These are phyloP conservation scores for Venturia pyrina DNA, from an alignment of 2,329 filamentous ascomycete genomes.

Conservation along the genomic window DNA sequence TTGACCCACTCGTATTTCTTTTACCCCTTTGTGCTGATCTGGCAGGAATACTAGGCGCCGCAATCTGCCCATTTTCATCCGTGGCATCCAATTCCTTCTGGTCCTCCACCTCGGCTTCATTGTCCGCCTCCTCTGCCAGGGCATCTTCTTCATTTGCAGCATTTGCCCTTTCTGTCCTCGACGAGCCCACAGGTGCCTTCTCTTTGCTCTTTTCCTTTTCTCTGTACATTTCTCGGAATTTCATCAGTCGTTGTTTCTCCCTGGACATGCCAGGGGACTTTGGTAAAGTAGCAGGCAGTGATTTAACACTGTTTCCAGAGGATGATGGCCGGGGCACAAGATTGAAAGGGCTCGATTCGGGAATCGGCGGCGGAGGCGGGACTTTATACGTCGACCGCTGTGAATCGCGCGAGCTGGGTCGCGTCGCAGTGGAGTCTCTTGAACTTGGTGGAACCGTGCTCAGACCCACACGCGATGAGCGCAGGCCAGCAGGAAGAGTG, in stretches of 20 bases:
- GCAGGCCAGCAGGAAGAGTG: constrained; percentile 66
- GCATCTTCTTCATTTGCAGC: background rate
- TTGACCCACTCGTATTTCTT: background rate
- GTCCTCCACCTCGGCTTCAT: background rate
- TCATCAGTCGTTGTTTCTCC: constrained; percentile 88
- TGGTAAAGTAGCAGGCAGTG: constrained; percentile 32
- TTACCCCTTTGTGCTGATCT: background rate
- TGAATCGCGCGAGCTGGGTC: constrained; percentile 12
- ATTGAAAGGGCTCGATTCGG: constrained; percentile 18
- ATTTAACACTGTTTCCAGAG: constrained; percentile 25
- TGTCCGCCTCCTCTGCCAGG: constrained; percentile 3
- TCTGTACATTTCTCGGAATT: constrained; percentile 82
- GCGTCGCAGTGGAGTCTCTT: background rate
- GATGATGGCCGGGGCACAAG: constrained; percentile 18
- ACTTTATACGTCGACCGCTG: constrained; percentile 22
- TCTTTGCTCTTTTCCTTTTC: constrained; percentile 34
- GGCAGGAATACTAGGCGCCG: background rate
- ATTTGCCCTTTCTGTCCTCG: background rate
- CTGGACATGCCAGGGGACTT: constrained; percentile 57
- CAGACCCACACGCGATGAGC: constrained; percentile 8
- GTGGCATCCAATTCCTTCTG: background rate
- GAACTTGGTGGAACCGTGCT: constrained; percentile 5
- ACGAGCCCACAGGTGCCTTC: background rate
- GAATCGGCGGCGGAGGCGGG: constrained; percentile 25
- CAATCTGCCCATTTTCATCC: background rate